Percentiles rank a stretch among this genome's conserved stretches.
Evolutionary conservation across 768 basidiomycete species (phyloP).

Genomic region (Rhodotorula sphaerocarpa): DNA sequence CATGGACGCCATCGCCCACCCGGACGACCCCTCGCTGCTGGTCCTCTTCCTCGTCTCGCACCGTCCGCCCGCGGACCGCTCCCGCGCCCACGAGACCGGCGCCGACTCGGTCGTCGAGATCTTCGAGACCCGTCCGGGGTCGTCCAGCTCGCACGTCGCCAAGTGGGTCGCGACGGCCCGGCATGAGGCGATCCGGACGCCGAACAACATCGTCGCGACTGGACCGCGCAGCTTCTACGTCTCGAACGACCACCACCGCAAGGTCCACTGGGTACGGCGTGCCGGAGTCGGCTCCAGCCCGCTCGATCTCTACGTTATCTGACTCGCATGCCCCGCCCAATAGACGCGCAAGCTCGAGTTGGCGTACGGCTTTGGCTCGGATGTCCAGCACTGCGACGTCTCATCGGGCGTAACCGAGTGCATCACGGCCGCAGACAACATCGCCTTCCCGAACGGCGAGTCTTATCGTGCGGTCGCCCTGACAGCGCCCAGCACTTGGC

Average conservation of each 20-base stretch:
- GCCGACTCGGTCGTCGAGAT: constrained; percentile 66
- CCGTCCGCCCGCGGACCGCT: constrained; percentile 49
- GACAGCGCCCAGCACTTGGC: not conserved
- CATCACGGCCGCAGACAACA: constrained; percentile 52
- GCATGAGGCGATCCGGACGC: constrained; percentile 54
- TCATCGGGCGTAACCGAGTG: constrained; percentile 47
- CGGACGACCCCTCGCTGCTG: constrained; percentile 48
- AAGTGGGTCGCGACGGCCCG: constrained; percentile 55
- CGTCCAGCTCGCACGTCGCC: constrained; percentile 44
- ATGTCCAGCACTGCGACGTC: constrained; percentile 58
- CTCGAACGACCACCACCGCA: constrained; percentile 58
- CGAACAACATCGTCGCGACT: constrained; percentile 58
- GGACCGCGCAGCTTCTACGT: constrained; percentile 62
- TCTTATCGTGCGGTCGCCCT: too few species aligned
- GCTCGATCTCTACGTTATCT: not conserved
- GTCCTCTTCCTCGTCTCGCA: constrained; percentile 69
- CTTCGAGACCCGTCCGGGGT: constrained; percentile 53
- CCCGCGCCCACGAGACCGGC: constrained; percentile 48
- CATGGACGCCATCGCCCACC: constrained; percentile 58
- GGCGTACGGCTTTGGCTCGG: constrained; percentile 40
- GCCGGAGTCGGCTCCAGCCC: not conserved
- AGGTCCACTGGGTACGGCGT: constrained; percentile 51
- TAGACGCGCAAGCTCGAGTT: constrained; percentile 12
- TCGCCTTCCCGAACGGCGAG: constrained; percentile 54
- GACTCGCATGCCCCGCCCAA: not conserved